Percentiles rank a stretch among this genome's conserved stretches.
Conservation (phyloP, 208 protist genomes). For the Sergeia podlipaevii region DNA sequence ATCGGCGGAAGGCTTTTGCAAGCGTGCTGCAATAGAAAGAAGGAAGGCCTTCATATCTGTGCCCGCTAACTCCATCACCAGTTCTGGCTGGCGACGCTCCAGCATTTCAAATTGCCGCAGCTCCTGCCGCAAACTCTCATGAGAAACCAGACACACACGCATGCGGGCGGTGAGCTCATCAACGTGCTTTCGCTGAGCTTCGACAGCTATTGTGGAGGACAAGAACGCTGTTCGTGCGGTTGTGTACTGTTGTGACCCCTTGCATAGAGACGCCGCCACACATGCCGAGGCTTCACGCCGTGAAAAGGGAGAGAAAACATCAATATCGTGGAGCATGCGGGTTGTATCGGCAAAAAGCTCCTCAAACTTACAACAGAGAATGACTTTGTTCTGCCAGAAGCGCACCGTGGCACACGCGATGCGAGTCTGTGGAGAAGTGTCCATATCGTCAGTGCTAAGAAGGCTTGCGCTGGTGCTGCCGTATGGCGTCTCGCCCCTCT, state of each 20-base stretch:
- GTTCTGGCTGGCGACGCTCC: background rate
- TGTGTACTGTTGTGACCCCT: too few species aligned
- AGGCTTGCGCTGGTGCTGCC: too few species aligned
- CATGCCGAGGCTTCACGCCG: background rate
- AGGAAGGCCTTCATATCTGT: too few species aligned
- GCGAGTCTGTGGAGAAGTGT: too few species aligned
- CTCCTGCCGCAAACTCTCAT: background rate
- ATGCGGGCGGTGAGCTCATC: background rate
- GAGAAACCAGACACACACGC: background rate
- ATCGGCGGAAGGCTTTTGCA: too few species aligned
- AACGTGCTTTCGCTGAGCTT: background rate
- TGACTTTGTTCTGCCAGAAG: background rate
- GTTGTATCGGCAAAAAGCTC: background rate
- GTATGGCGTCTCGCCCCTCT: too few species aligned
- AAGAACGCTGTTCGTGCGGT: too few species aligned
- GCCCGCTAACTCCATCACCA: background rate
- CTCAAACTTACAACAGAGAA: background rate
- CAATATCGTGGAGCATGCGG: background rate
- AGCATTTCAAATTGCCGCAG: background rate
- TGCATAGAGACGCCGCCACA: too few species aligned
- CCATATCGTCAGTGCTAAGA: too few species aligned
- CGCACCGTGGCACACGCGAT: too few species aligned
- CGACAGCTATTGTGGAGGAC: too few species aligned
- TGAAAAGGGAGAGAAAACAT: background rate
- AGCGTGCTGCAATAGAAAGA: too few species aligned